A percentile compares a stretch with the other conserved stretches of the same genome.
These are phyloP conservation scores for Glonium stellatum DNA, from an alignment of 495 filamentous ascomycete species.

Conservation along the genomic window DNA sequence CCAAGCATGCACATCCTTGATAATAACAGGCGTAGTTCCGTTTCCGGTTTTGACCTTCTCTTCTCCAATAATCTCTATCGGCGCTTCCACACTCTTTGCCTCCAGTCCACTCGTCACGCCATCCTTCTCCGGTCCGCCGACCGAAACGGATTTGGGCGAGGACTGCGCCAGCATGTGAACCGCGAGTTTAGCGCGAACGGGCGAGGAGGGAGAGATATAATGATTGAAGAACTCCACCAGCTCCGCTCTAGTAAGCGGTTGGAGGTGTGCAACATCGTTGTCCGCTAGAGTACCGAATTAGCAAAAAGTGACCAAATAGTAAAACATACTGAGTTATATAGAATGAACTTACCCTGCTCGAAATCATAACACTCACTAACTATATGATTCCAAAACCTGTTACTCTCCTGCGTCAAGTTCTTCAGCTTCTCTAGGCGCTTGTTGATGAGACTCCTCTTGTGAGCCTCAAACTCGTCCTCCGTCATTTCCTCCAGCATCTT, in stretches of 20 bases:
- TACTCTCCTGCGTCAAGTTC: conserved; percentile 79
- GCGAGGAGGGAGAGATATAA: conserved; percentile 69
- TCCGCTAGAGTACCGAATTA: conserved; percentile 48
- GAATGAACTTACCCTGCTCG: conserved; percentile 54
- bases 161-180: conserved; percentile 76
- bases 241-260: conserved; percentile 66
- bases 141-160: conserved; percentile 43
- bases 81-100: conserved; percentile 41
- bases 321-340: neutral
- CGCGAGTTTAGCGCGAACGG: conserved; percentile 67
- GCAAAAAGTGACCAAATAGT: conserved; percentile 6
- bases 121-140: conserved; percentile 40
- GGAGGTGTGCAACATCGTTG: conserved; percentile 67
- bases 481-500: conserved; percentile 65
- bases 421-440: conserved; percentile 88
- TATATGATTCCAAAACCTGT: conserved; percentile 77
- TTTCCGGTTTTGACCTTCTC: conserved; percentile 8
- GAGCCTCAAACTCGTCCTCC: conserved; percentile 77
- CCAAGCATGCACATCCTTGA: conserved; percentile 69
- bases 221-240: conserved; percentile 71
- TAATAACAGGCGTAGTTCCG: conserved; percentile 41
- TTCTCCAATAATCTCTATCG: conserved; percentile 40
- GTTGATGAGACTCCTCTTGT: conserved; percentile 84
- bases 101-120: conserved; percentile 41
- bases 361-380: conserved; percentile 86